These are phyloP conservation scores for Talaromyces adpressus DNA, from an alignment of 495 filamentous ascomycete genomes.

Conservation along the genomic window DNA sequence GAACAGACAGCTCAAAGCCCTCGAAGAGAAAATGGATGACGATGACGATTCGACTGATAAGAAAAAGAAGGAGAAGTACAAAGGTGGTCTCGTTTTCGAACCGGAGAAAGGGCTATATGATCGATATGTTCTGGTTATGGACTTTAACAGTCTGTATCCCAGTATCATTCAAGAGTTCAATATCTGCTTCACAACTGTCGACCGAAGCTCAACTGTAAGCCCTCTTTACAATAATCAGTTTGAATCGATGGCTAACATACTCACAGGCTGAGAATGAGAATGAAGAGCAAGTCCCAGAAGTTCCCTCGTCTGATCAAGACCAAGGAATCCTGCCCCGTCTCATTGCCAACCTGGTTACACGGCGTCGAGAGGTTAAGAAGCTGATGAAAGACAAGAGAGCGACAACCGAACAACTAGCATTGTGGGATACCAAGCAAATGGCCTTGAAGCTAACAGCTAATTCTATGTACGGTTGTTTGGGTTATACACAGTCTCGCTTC, in stretches of 20 bases:
- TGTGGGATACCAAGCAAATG: slow-evolving; percentile 98
- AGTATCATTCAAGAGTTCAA: slow-evolving; percentile 99
- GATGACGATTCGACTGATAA: slow-evolving; percentile 62
- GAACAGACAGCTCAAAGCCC: slow-evolving; percentile 60
- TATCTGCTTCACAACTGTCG: slow-evolving; percentile 97
- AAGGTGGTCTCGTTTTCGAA: slow-evolving; percentile 96
- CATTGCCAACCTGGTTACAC: slow-evolving; percentile 81
- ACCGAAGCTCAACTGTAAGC: slow-evolving; percentile 58
- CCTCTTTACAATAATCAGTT: neutral
- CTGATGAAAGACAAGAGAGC: slow-evolving; percentile 92
- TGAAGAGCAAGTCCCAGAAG: slow-evolving; percentile 65
- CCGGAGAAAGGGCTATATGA: slow-evolving; percentile 96
- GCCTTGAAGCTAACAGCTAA: slow-evolving; percentile 96
- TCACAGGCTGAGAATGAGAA: slow-evolving; percentile 65
- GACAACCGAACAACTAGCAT: slow-evolving; percentile 74
- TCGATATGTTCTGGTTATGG: slow-evolving; percentile 96
- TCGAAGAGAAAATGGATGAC: slow-evolving; percentile 62
- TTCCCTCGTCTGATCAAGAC: slow-evolving; percentile 60
- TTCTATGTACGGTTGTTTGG: slow-evolving; percentile 98
- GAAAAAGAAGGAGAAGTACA: slow-evolving; percentile 98
- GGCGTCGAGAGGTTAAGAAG: slow-evolving; percentile 83
- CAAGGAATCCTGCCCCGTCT: slow-evolving; percentile 82
- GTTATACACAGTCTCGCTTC: slow-evolving; percentile 92
- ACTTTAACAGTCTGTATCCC: slow-evolving; percentile 98
- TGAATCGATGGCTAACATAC: slow-evolving; percentile 12